Evolutionary conservation across 345 rosid species (phyloP).

Genomic region (Arabidopsis suecica): DNA sequence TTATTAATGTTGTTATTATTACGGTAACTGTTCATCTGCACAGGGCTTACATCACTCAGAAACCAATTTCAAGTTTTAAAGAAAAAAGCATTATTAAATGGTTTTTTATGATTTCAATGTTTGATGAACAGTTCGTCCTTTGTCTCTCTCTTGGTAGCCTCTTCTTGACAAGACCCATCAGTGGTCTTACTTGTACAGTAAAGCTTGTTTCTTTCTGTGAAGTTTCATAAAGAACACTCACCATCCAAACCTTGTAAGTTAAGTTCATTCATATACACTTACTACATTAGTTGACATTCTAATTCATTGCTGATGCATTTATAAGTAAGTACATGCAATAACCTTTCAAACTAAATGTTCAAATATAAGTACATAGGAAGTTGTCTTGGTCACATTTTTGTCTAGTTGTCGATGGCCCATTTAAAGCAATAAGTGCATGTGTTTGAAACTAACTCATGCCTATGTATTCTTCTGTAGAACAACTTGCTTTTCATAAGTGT

Average conservation of each 20-base stretch:
- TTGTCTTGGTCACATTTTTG: constrained; percentile 34
- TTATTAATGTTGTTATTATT: constrained; percentile 30
- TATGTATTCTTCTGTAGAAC: constrained; percentile 21
- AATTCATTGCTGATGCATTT: constrained; percentile 16
- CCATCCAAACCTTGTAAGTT: constrained; percentile 31
- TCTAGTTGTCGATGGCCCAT: constrained; percentile 33
- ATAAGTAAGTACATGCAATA: constrained; percentile 29
- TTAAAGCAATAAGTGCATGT: constrained; percentile 34
- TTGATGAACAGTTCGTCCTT: constrained; percentile 46
- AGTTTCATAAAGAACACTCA: constrained; percentile 31
- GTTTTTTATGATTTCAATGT: constrained; percentile 43
- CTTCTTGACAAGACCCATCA: constrained; percentile 49
- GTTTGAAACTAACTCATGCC: constrained; percentile 19
- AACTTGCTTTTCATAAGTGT: neutral
- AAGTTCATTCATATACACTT: constrained; percentile 10
- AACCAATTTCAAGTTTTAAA: constrained; percentile 4
- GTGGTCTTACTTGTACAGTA: constrained; percentile 39
- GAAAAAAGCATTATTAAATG: neutral
- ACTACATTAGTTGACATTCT: constrained; percentile 8
- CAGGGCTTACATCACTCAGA: constrained; percentile 47
- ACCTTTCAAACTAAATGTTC: constrained; percentile 34
- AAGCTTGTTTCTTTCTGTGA: constrained; percentile 31
- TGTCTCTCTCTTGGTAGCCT: constrained; percentile 44
- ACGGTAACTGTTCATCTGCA: constrained; percentile 39
- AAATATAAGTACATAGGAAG: constrained; percentile 24